Percentiles rank a stretch among this genome's conserved stretches.
Conservation (phyloP, 345 rosid genomes). For the Euclidium syriacum region DNA sequence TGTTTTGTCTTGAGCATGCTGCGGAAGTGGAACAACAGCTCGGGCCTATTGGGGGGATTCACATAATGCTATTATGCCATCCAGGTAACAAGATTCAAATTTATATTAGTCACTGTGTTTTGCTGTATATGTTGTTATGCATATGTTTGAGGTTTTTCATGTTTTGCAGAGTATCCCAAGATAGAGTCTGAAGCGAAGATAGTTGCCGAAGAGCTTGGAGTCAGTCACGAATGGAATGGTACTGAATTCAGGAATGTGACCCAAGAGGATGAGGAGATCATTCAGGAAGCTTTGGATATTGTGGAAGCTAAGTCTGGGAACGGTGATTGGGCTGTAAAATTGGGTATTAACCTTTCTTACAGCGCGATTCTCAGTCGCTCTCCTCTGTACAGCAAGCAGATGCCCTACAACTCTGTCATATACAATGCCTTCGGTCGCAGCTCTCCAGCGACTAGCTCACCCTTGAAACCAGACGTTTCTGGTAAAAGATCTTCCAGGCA, state of each 20-base stretch:
- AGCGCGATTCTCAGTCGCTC: conserved; percentile 82
- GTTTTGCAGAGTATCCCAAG: conserved; percentile 77
- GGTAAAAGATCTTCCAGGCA: conserved; percentile 54
- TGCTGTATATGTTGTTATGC: not conserved
- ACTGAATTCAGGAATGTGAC: conserved; percentile 54
- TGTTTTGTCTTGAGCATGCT: conserved; percentile 98
- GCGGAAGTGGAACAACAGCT: conserved; percentile 83
- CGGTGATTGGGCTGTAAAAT: conserved; percentile 93
- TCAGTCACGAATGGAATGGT: conserved; percentile 52
- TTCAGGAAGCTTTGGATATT: conserved; percentile 61
- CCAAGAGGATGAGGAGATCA: conserved; percentile 62
- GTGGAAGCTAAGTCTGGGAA: conserved; percentile 78
- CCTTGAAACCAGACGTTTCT: conserved; percentile 31
- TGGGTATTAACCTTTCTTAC: conserved; percentile 82
- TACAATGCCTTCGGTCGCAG: conserved; percentile 77
- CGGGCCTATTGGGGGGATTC: conserved; percentile 69
- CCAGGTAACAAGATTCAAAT: conserved; percentile 48
- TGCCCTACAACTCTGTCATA: conserved; percentile 87
- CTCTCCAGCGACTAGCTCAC: conserved; percentile 48
- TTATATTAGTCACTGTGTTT: not conserved
- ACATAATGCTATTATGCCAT: conserved; percentile 78
- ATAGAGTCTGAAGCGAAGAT: conserved; percentile 75
- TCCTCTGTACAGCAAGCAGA: conserved; percentile 86
- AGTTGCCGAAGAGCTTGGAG: conserved; percentile 70
- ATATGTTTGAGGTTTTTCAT: conserved; percentile 1